Conservation (phyloP, 345 rosid genomes). For the Pistacia atlantica region DNA sequence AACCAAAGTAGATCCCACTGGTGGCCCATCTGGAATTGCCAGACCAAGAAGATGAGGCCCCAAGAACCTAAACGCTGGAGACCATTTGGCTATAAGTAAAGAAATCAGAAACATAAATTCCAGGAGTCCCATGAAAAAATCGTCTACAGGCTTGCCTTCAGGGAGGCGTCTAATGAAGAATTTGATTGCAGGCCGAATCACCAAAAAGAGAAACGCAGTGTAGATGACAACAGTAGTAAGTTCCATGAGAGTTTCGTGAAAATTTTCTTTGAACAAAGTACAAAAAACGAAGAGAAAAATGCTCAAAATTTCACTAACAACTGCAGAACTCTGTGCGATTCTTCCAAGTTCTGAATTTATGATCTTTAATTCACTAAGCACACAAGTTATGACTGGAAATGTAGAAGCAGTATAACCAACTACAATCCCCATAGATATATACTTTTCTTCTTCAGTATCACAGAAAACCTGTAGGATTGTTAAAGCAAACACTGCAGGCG, state of each 20-base stretch:
- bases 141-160: constrained; percentile 6
- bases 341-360: constrained; percentile 34
- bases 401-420: constrained; percentile 25
- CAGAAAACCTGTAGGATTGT: neutral
- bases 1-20: constrained; percentile 30
- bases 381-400: constrained; percentile 42
- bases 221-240: neutral
- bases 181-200: neutral
- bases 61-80: neutral
- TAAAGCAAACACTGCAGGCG: constrained; percentile 23
- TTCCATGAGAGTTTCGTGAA: neutral
- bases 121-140: neutral
- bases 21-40: constrained; percentile 30
- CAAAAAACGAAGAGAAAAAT: neutral
- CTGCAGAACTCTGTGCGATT: constrained; percentile 18
- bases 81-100: neutral
- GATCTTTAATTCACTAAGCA: constrained; percentile 28
- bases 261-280: neutral
- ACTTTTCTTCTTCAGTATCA: neutral
- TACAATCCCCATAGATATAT: neutral
- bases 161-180: neutral
- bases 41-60: constrained; percentile 23
- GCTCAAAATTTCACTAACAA: constrained; percentile 12
- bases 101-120: neutral
- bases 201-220: neutral